Evolutionary conservation across 2,329 filamentous ascomycete species (phyloP), one percentile per base, ranked within the genome.

Genomic region (Mariannaea sp.): DNA sequence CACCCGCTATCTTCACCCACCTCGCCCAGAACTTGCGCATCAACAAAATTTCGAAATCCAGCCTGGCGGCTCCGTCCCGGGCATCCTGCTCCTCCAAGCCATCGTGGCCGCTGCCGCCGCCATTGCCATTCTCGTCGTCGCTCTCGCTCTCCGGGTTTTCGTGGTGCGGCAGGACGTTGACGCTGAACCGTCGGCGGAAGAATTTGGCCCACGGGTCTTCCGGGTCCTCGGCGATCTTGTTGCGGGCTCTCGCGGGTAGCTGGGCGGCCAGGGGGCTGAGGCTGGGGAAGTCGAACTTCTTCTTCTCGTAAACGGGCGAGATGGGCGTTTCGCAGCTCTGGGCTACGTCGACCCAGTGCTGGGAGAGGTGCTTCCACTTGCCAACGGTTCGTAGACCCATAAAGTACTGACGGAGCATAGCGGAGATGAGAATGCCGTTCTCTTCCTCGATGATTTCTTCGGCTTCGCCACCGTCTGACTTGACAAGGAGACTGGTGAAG

Each of bases 391-490:
- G 89, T 36, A 96, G 78, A 6, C 86, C 89, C 81, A 96, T 88
- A 72, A 96, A 96, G 72, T 96, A 96, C 69, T 96, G 92, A 10
- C 92, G 84, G 16, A 97, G 79, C 70, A 97, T 86, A 67, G 89
- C 90, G 42, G 88, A 92, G 64, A 96, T 90, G 50, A 96, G 79
- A 13, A 95, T 86, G 3, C 92, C 92, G 61, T 89, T 92, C 68
- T 97, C 92, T 66, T 96, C 91, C 24, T 85, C 86, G 5, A 96
- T 86, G 13, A 96, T 75, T 67, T 92, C 89, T 61, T 91, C 85
- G 1, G 87, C 88, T 3, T 81, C 74, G 13, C 91, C 91, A 20
- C 92, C 92, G 70, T 90, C 87, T 3, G 86, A 83, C 60, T 88
- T 74, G 26, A 90, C 83, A n/a, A 93, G 80, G 1, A 96, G 79